Base-by-base conservation (phyloP, 2,329 filamentous ascomycete species). In the Leptographium galeiforme region DNA sequence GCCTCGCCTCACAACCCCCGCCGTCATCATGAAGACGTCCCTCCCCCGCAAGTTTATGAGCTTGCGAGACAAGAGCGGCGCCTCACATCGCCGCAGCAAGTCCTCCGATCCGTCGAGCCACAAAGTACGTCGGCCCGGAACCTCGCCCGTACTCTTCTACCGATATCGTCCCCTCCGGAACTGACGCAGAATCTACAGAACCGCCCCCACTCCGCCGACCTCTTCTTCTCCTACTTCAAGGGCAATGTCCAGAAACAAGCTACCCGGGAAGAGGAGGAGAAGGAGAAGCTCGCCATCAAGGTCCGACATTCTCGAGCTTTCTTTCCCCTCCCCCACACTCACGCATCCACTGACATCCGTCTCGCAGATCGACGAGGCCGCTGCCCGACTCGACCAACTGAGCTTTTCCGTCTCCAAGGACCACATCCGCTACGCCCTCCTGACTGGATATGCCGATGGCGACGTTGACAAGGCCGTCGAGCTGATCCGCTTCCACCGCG, bases 401-500 rank as follows among this genome's bases (percentile, higher is more conserved):
- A 67, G 71, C 50, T 70, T 78, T 54, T 68, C 71, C 47, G 67
- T 79, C 18, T 67, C 68, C 55, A 70, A 76, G 46, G 87, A 94
- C 51, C 70, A 78, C 55, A 70, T 81, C 45, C 70, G 67, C 55
- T 72, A 74, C 58, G 72, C 71, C 66, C 77, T 72, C 70, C 82
- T 75, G 48, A 81, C 80, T 16, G 73, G 76, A 41, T 83, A 82
- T 63, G 79, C 84, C 36, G 74, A 80, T 32, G 82, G 85, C 50
- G 82, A 95, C 64, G 68, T 80, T 19, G 82, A 88, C 50, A 84
- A 82, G 62, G 85, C 90, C 4, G 81, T 87, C 61, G 81, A 89
- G 51, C 74, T 96, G 56, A 74, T 96, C 49, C 70, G 85, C 44
- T 72, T 96, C 30, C 81, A 94, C 58, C 83, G 91, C 62, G 83